A percentile compares a stretch with the other conserved stretches of the same genome.
These are phyloP conservation scores for Pseudocercospora cruenta DNA, from an alignment of 2,329 filamentous ascomycete genomes.

Conservation along the genomic window DNA sequence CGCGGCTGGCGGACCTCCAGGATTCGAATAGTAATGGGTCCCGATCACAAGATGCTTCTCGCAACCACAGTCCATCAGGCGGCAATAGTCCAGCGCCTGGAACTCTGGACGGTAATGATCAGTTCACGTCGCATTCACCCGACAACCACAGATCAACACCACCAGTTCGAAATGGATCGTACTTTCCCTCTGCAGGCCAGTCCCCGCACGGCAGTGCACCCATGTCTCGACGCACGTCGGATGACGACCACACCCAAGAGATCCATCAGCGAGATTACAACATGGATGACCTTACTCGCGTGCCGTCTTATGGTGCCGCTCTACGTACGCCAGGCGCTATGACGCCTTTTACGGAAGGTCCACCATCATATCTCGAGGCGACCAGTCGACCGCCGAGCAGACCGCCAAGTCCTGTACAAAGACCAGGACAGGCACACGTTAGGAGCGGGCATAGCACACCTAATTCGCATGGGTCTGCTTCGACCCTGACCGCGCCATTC, in stretches of 20 bases:
- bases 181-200: constrained; percentile 29
- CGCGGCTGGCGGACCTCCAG: constrained; percentile 63
- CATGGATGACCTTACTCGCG: constrained; percentile 51
- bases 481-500: constrained; percentile 26
- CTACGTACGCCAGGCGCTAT: constrained; percentile 48
- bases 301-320: constrained; percentile 57
- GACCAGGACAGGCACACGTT: constrained; percentile 36
- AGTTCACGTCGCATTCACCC: constrained; percentile 27
- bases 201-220: constrained; percentile 35
- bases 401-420: constrained; percentile 26
- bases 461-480: constrained; percentile 24
- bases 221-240: constrained; percentile 40
- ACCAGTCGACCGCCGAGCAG: constrained; percentile 47
- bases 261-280: constrained; percentile 44
- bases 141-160: constrained; percentile 21
- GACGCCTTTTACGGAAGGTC: constrained; percentile 46
- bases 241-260: constrained; percentile 30
- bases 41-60: constrained; percentile 32
- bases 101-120: constrained; percentile 20
- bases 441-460: constrained; percentile 32
- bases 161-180: constrained; percentile 19
- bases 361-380: constrained; percentile 52
- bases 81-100: constrained; percentile 37
- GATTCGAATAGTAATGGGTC: constrained; percentile 40
- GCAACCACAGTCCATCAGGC: constrained; percentile 37